A percentile compares a stretch with the other conserved stretches of the same genome.
Evolutionary conservation across 1,139 yeast genomes (phyloP).

Genomic region (Arxiozyma heterogenica): DNA sequence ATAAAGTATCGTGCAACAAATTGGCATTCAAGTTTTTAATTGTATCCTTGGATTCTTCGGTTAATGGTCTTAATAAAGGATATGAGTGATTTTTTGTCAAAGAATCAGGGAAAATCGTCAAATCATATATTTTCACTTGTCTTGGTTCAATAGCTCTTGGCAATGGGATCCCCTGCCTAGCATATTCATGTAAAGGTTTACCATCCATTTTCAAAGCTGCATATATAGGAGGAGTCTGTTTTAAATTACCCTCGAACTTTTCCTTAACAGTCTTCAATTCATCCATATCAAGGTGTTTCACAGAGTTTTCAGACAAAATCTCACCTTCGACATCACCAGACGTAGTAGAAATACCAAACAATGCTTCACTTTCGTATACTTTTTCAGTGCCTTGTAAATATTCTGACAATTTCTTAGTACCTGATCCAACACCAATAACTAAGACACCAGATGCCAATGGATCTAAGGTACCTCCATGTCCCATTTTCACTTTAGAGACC

Average conservation of each 20-base stretch:
- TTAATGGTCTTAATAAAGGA: slow-evolving; percentile 37
- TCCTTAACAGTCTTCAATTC: slow-evolving; percentile 42
- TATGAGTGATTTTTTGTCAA: slow-evolving; percentile 51
- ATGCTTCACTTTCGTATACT: slow-evolving; percentile 73
- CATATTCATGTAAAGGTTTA: slow-evolving; percentile 87
- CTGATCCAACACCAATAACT: slow-evolving; percentile 82
- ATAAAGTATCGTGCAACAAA: slow-evolving; percentile 51
- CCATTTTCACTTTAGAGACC: slow-evolving; percentile 68
- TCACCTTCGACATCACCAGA: slow-evolving; percentile 93
- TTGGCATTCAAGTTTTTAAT: slow-evolving; percentile 47
- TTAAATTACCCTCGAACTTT: slow-evolving; percentile 66
- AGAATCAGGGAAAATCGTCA: slow-evolving; percentile 45
- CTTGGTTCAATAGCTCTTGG: slow-evolving; percentile 76
- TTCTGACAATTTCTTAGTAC: slow-evolving; percentile 71
- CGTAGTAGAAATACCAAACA: slow-evolving; percentile 84
- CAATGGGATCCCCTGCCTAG: slow-evolving; percentile 76
- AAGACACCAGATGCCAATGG: slow-evolving; percentile 91
- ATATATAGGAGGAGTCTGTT: slow-evolving; percentile 91
- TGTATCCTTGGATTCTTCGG: slow-evolving; percentile 40
- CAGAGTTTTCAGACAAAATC: slow-evolving; percentile 48
- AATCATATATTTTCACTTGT: slow-evolving; percentile 50
- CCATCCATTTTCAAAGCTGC: slow-evolving; percentile 95
- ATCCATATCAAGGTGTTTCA: slow-evolving; percentile 50
- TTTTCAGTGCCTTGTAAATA: slow-evolving; percentile 67
- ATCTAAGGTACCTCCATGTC: slow-evolving; percentile 97